Evolutionary conservation across 345 rosid species (phyloP).

Genomic region (Syzygium grande): DNA sequence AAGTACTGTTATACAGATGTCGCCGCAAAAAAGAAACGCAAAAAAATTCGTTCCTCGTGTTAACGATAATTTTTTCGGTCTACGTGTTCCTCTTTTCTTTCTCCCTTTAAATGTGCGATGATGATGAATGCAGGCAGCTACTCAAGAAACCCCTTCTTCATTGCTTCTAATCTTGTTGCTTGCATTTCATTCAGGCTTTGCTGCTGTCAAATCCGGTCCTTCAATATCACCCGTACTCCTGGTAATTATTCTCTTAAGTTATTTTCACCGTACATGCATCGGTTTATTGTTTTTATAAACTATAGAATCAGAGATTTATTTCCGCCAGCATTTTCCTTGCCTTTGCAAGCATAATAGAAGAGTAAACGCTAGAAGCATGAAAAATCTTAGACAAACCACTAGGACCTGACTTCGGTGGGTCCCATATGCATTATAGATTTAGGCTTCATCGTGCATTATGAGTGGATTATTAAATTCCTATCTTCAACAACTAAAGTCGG

Average conservation of each 20-base stretch:
- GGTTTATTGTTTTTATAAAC: neutral
- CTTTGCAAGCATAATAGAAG: neutral
- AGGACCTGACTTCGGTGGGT: no score
- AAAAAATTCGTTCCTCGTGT: neutral
- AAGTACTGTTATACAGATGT: neutral
- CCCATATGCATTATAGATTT: no score
- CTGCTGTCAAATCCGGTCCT: no score
- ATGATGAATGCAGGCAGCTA: neutral
- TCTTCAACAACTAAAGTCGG: no score
- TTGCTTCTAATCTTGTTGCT: neutral
- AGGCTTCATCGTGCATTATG: neutral
- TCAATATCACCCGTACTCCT: neutral
- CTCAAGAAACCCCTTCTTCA: neutral
- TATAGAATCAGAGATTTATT: neutral
- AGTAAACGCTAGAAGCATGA: neutral
- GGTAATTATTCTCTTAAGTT: neutral
- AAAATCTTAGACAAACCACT: no score
- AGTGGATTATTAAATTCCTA: no score
- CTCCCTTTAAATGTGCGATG: neutral
- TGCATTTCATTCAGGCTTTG: neutral
- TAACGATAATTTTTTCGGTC: no score
- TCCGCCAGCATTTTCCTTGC: neutral
- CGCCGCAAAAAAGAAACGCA: neutral
- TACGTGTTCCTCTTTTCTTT: neutral
- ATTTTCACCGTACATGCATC: neutral